Evolutionary conservation across 2,329 filamentous ascomycete species (phyloP), one percentile per base, ranked within the genome.

Genomic region (Fusarium oxysporum): DNA sequence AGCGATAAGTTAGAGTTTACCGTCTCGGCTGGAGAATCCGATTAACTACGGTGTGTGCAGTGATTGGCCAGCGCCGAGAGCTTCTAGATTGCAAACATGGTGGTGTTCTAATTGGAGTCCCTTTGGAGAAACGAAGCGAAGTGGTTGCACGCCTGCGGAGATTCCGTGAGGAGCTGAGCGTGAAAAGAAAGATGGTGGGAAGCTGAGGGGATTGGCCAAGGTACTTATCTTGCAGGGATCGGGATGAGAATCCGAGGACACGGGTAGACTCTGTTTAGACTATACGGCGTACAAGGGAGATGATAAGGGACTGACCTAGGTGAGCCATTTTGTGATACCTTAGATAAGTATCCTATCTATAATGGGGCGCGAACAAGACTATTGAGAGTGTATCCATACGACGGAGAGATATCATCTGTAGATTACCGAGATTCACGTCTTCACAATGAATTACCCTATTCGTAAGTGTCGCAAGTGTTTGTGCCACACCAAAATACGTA

Each of bases 81-180:
- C 63, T 66, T 67, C 53, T 53, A 67, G 44, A 66, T 25, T 47
- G 6, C 23, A 30, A 48, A 45, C 12, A 61, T 71, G 58, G 64
- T 67, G 48, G 44, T 50, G 35, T 47, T 73, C 63, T 43, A 47
- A 47, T 72, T 72, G 65, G 65, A 57, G 66, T 69, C 30, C 7
- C 28, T 14, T 69, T 69, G 66, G 70, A 62, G 70, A 72, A 57
- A 56, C 43, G 32, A 41, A 25, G 19, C 21, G 64, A 33, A 45
- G 33, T 60, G 60, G 65, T 33, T 64, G 59, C 32, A 41, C 6
- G 30, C 50, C 56, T 64, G 70, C 61, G 70, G 70, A 71, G 70
- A 71, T 53, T 25, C 65, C 70, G 70, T 73, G 70, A 73, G 70
- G 70, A 72, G 57, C 33, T 56, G 64, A 63, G 45, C 3, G 3